Evolutionary conservation across 2,329 filamentous ascomycete genomes (phyloP), one percentile per base, ranked within the genome.

Genomic region (Trichoderma harzianum): DNA sequence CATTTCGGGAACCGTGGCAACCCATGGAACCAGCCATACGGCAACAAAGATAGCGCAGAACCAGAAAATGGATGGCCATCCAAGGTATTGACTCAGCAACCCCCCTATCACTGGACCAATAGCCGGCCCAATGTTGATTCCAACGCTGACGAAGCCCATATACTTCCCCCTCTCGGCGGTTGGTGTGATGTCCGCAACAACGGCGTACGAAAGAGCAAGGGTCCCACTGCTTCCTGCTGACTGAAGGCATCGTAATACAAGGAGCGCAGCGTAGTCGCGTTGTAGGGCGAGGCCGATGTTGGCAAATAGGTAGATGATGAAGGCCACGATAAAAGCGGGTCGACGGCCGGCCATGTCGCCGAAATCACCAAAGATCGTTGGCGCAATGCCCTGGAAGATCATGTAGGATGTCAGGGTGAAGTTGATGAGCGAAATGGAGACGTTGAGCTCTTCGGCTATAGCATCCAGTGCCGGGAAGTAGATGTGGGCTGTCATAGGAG

Each of bases 51-150:
- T 90, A 47, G 87, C 84, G 70, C 91, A 84, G 76, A 92, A 91
- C 90, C 90, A 92, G 76, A 92, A 92, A 70, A 92, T 88, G 69
- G 87, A 84, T n/a, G 87, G 82, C 91, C 91, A 93, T 10, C 89
- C 89, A 0, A 91, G 83, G 73, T 87, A 91, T 74, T 91, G 83
- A 21, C 86, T 85, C 21, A 93, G 79, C 1, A 92, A 74, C 1
- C 91, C 91, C 16, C 91, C 91, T 4, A 93, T 81, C 1, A 91
- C 85, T 0, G 91, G 90, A 0, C 88, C 86, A 5, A 89, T 70
- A 0, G 87, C 81, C 3, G 86, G 86, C 0, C 86, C 86, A 34
- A 92, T 77, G 4, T 90, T 88, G 69, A 87, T 83, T 18, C 87
- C 89, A 5, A 84, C 85, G 36, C 86, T 87, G n/a, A 90, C 88